Conservation (phyloP, 2,329 filamentous ascomycete species). For the Lecanicillium sp. region DNA sequence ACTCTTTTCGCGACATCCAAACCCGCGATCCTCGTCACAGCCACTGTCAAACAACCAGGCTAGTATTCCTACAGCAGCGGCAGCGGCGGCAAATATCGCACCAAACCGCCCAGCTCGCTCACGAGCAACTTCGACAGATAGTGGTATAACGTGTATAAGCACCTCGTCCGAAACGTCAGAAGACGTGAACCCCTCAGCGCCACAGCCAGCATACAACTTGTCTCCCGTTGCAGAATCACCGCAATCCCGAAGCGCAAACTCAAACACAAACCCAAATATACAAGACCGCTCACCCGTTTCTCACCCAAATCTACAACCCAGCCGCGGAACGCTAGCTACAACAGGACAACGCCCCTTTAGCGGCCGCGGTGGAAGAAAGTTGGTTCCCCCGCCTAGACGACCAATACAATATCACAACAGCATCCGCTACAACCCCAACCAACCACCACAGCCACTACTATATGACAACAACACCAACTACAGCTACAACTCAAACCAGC, state of each 20-base stretch:
- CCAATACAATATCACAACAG: constrained; percentile 19
- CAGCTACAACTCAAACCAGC: constrained; percentile 4
- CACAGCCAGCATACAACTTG: constrained; percentile 23
- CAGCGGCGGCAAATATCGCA: background rate
- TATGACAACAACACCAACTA: constrained; percentile 11
- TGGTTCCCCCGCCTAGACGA: constrained; percentile 22
- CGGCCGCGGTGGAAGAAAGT: background rate
- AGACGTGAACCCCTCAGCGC: constrained; percentile 11
- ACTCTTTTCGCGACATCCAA: constrained; percentile 7
- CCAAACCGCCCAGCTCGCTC: constrained; percentile 9
- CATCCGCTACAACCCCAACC: constrained; percentile 33
- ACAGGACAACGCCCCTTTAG: background rate
- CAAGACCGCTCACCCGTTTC: constrained; percentile 6
- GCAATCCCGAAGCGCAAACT: constrained; percentile 18
- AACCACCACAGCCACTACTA: constrained; percentile 26
- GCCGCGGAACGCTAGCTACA: constrained; percentile 4
- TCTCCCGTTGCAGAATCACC: constrained; percentile 44
- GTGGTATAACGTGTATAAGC: constrained; percentile 24
- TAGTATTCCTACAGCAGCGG: background rate
- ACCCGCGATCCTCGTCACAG: constrained; percentile 6
- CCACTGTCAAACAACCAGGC: background rate
- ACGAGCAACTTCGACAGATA: constrained; percentile 20
- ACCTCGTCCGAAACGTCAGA: constrained; percentile 18
- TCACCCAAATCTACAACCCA: constrained; percentile 21
- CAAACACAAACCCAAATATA: background rate